phyloP scores from a whole-genome alignment of 2,329 filamentous ascomycete species.

The Hymenoscyphus linearis region DNA sequence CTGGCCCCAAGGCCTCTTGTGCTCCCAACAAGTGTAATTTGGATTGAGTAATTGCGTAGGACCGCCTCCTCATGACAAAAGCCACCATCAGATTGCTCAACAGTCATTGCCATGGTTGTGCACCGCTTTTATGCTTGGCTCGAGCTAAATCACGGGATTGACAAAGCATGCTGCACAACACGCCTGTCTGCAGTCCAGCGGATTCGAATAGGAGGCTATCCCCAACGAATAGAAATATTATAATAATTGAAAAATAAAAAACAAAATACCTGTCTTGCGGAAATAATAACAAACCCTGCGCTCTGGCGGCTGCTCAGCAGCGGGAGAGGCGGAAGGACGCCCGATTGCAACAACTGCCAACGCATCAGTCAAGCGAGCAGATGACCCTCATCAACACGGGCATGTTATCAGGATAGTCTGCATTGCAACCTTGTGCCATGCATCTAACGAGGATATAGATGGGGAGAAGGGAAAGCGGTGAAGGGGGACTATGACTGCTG shows the following conservation, averaged over 20 bases:
- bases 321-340: slow-evolving; percentile 23
- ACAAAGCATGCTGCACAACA: slow-evolving; percentile 27
- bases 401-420: slow-evolving; percentile 14
- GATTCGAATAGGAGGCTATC: slow-evolving; percentile 19
- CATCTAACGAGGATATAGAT: slow-evolving; percentile 9
- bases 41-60: slow-evolving; percentile 8
- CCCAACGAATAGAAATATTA: slow-evolving; percentile 31
- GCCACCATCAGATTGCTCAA: slow-evolving; percentile 13
- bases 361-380: slow-evolving; percentile 27
- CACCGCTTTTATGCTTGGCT: slow-evolving; percentile 17
- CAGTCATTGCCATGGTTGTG: slow-evolving; percentile 14
- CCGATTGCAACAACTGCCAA: slow-evolving; percentile 27
- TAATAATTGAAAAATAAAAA: slow-evolving; percentile 18
- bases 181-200: slow-evolving; percentile 9
- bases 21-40: slow-evolving; percentile 22
- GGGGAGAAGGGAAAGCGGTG: background rate
- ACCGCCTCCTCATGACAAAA: slow-evolving; percentile 17
- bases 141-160: slow-evolving; percentile 25
- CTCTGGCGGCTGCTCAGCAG: slow-evolving; percentile 16
- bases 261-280: slow-evolving; percentile 25
- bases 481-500: slow-evolving; percentile 4
- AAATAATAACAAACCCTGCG: slow-evolving; percentile 31
- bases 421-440: slow-evolving; percentile 20
- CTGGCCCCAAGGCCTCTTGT: slow-evolving; percentile 11
- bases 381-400: slow-evolving; percentile 16